Percentiles rank a stretch among this genome's conserved stretches.
phyloP scores from a whole-genome alignment of 192 early-diverging fungal genomes.

The Tieghemiomyces parasiticus region DNA sequence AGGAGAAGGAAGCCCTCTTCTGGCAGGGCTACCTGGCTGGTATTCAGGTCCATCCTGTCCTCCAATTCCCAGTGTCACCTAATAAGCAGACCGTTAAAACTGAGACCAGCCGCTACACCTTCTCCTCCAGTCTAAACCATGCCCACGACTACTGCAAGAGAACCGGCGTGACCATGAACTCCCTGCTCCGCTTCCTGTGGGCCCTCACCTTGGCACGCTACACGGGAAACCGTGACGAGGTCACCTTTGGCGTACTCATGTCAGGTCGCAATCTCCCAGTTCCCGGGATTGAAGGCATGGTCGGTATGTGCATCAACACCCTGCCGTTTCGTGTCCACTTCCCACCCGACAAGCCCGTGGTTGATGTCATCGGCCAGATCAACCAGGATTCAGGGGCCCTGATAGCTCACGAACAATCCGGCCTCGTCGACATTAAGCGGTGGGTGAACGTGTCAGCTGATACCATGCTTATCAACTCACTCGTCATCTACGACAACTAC shows the following conservation, averaged over 20 bases:
- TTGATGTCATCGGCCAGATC: background rate
- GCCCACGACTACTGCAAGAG: too few relatives aligned
- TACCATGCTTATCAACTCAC: background rate
- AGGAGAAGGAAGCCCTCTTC: too few relatives aligned
- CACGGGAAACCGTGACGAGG: background rate
- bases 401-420: background rate
- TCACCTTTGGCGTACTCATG: background rate
- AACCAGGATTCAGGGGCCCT: background rate
- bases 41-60: too few relatives aligned
- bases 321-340: background rate
- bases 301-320: background rate
- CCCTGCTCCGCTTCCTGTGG: background rate
- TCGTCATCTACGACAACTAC: background rate
- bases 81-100: too few relatives aligned
- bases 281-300: background rate
- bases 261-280: conserved; percentile 1
- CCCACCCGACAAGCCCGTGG: background rate
- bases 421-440: conserved; percentile 3
- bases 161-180: background rate
- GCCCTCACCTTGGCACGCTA: background rate
- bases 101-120: too few relatives aligned
- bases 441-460: background rate
- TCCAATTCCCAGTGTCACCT: too few relatives aligned
- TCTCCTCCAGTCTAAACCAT: too few relatives aligned
- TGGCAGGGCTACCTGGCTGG: too few relatives aligned